Base-by-base conservation (phyloP, 805 yeast genomes). In the Saccharomyces paradoxus region DNA sequence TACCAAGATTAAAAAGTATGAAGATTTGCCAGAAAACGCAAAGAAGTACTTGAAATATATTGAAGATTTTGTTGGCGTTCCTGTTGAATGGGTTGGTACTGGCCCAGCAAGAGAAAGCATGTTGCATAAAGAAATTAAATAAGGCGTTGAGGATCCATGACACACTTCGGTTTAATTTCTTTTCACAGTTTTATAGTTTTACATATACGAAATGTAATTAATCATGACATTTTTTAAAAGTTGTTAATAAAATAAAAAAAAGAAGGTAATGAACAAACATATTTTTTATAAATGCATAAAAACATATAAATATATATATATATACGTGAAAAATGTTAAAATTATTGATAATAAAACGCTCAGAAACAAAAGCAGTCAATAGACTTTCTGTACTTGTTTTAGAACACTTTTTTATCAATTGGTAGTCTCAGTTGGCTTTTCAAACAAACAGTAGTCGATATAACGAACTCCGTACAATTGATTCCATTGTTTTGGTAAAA, bases 81-180 rank as follows among this genome's bases (percentile, higher is more conserved):
- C 96, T 54, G 80, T 94, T 59, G 87, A 86, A 71, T 94, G 97
- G 97, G 94, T 94, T 58, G 99, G 99, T 70, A 94, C 96, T 55
- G 99, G 99, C 59, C 97, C 99, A 59, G 96, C 89, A 53, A 87
- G 98, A 77, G 96, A 87, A 55, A 83, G 91, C 41, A 91, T 90
- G 97, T 79, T 90, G 63, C 83, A 81, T 63, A 85, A 82, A 70
- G 60, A 67, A 56, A 55, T 61, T 54, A 37, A 17, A 37, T 37
- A 46, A 17, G 8, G 49, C 14, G 30, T 46, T 26, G 22, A 24
- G 12, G 24, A 17, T 37, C 13, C 22, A 37, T 17, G 12, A 37
- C 24, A 14, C 17, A 21, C 44, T 37, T 37, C 44, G 13, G 12
- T 21, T 17, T 17, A 8, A 37, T n/a, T n/a, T 37, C 44, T 37